Conservation (phyloP, 1,139 yeast genomes). For the Pichia sp. region DNA sequence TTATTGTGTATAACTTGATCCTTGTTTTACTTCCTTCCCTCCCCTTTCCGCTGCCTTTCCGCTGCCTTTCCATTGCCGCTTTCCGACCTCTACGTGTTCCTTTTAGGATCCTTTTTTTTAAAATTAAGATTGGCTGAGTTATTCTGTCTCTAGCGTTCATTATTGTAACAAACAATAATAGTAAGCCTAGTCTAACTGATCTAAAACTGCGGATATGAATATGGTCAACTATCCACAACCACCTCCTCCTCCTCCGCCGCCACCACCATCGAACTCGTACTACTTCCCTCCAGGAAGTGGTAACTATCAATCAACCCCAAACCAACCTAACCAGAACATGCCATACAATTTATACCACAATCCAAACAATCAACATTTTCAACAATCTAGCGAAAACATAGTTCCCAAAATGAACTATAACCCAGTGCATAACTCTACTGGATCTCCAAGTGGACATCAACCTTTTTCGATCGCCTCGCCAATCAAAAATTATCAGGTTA, state of each 20-base stretch:
- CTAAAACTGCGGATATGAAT: slow-evolving; percentile 2
- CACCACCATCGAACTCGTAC: neutral
- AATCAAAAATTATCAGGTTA: slow-evolving; percentile 2
- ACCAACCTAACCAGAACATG: neutral
- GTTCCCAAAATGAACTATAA: neutral
- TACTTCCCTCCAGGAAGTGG: neutral
- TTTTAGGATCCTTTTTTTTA: neutral
- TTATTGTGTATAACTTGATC: neutral
- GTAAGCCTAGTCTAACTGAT: neutral
- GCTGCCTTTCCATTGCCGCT: neutral
- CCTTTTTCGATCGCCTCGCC: neutral
- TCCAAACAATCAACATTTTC: neutral
- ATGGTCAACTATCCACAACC: slow-evolving; percentile 5
- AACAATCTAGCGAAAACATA: neutral
- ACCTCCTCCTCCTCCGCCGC: neutral
- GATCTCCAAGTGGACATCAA: neutral
- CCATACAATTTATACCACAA: neutral
- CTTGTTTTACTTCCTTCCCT: neutral
- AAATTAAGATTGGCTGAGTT: no score
- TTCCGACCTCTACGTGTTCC: neutral
- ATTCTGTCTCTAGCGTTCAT: no score
- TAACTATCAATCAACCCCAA: neutral
- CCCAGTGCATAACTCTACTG: neutral
- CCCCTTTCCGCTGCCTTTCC: neutral
- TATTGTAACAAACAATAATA: neutral